Percentiles rank a stretch among this genome's conserved stretches.
Evolutionary conservation across 2,329 filamentous ascomycete species (phyloP).

Genomic region (Cladosporium sp.): DNA sequence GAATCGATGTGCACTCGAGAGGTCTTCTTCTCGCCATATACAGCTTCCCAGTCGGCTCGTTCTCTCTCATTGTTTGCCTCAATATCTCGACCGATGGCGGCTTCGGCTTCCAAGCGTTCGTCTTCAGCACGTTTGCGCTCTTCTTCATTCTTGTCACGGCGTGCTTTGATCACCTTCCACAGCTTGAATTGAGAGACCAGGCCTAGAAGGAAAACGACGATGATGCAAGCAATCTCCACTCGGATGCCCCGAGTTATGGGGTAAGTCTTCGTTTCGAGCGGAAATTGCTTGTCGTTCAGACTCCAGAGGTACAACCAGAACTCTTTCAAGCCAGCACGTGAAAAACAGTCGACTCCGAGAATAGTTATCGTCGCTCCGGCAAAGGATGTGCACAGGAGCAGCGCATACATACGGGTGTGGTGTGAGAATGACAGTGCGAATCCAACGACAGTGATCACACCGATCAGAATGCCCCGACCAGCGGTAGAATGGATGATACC

Average conservation of each 20-base stretch:
- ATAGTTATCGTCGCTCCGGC: slow-evolving; percentile 73
- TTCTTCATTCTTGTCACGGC: slow-evolving; percentile 43
- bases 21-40: slow-evolving; percentile 60
- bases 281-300: slow-evolving; percentile 76
- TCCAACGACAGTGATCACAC: slow-evolving; percentile 61
- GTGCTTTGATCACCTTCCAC: slow-evolving; percentile 70
- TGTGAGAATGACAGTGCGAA: slow-evolving; percentile 76
- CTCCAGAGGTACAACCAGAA: slow-evolving; percentile 93
- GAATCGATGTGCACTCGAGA: slow-evolving; percentile 45
- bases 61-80: slow-evolving; percentile 61
- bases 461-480: slow-evolving; percentile 71
- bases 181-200: slow-evolving; percentile 80
- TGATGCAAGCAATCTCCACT: slow-evolving; percentile 74
- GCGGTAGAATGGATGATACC: slow-evolving; percentile 63
- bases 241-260: slow-evolving; percentile 81
- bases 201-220: slow-evolving; percentile 71
- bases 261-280: slow-evolving; percentile 70
- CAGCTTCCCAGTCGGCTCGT: slow-evolving; percentile 68
- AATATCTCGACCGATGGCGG: slow-evolving; percentile 63
- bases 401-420: slow-evolving; percentile 70
- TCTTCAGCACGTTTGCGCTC: slow-evolving; percentile 51
- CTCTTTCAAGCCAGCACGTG: slow-evolving; percentile 84
- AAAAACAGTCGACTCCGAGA: slow-evolving; percentile 87
- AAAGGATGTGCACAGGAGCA: slow-evolving; percentile 75
- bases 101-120: slow-evolving; percentile 62